Evolutionary conservation across 2,329 filamentous ascomycete genomes (phyloP), one percentile per base, ranked within the genome.

Genomic region (Xylaria multiplex): DNA sequence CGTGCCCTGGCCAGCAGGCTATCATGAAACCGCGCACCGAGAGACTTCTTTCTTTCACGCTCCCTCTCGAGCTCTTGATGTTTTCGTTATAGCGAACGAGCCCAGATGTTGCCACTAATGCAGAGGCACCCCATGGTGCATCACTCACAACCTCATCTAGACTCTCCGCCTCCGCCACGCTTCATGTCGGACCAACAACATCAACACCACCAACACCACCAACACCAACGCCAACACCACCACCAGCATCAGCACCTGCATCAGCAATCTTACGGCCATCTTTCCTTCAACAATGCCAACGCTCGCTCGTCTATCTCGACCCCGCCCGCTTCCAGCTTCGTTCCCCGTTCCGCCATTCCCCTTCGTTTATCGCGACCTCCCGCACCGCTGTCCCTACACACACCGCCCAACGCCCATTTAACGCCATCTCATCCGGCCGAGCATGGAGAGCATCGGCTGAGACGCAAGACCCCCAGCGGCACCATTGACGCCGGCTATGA

Each of bases 401-500:
- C 80, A 76, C 43, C 77, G 70, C 58, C 77, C 75, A 19, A 71
- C 74, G 27, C 75, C 53, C 75, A 70, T 27, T 68, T 71, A 49
- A 62, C 72, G 19, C 69, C 67, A 63, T 74, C 69, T 69, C 71
- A 65, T 68, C 64, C 66, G 67, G 66, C 69, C 59, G 79, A 81
- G 4, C 77, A 79, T 62, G 77, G 79, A 60, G 93, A 97, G 77
- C 90, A 97, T 78, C 91, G 93, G 72, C 83, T 97, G 63, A 89
- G 95, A 70, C 88, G 95, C 71, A 98, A 98, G 79, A 98, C 95
- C 8, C 96, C 95, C 4, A 95, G 90, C 75, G 96, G 95, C n/a
- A 97, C 93, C 43, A 86, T 98, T 67, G 91, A 95, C 70, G 93
- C 92, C 60, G 93, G 93, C 11, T 97, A 97, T 75, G 94, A 98